These are phyloP conservation scores for Phytopythium cucurbitacearum DNA, from an alignment of 352 stramenopile species.

Conservation along the genomic window DNA sequence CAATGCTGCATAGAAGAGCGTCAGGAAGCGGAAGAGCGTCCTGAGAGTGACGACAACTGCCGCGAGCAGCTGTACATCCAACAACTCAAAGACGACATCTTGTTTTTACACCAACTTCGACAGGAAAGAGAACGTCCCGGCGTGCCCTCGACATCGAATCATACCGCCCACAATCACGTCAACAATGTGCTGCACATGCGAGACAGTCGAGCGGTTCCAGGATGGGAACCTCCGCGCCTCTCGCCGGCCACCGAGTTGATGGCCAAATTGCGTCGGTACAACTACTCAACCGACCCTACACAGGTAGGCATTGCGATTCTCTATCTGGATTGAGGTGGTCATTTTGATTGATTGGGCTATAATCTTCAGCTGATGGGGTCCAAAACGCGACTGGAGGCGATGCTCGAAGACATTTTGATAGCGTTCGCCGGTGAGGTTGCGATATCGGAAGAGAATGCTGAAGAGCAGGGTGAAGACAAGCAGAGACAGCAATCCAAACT, in stretches of 20 bases:
- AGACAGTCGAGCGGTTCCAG: slow-evolving; percentile 19
- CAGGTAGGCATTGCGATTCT: slow-evolving; percentile 20
- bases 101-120: slow-evolving; percentile 28
- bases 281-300: slow-evolving; percentile 34
- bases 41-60: background rate
- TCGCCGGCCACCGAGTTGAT: background rate
- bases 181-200: slow-evolving; percentile 65
- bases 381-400: slow-evolving; percentile 28
- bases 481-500: slow-evolving; percentile 7
- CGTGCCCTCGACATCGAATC: background rate
- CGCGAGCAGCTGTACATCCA: slow-evolving; percentile 44
- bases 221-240: slow-evolving; percentile 7
- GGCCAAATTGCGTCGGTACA: slow-evolving; percentile 36
- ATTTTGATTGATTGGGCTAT: background rate
- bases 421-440: slow-evolving; percentile 21
- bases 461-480: slow-evolving; percentile 1
- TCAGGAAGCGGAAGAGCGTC: slow-evolving; percentile 3
- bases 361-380: slow-evolving; percentile 17
- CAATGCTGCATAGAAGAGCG: background rate
- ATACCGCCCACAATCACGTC: slow-evolving; percentile 34
- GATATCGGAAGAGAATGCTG: slow-evolving; percentile 1
- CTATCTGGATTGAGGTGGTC: no score
- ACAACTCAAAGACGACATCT: slow-evolving; percentile 58
- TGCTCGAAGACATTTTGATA: slow-evolving; percentile 13
- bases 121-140: slow-evolving; percentile 7